A percentile compares a stretch with the other conserved stretches of the same genome.
Conservation (phyloP, 2,329 filamentous ascomycete genomes). For the Hyphodiscus sp. region DNA sequence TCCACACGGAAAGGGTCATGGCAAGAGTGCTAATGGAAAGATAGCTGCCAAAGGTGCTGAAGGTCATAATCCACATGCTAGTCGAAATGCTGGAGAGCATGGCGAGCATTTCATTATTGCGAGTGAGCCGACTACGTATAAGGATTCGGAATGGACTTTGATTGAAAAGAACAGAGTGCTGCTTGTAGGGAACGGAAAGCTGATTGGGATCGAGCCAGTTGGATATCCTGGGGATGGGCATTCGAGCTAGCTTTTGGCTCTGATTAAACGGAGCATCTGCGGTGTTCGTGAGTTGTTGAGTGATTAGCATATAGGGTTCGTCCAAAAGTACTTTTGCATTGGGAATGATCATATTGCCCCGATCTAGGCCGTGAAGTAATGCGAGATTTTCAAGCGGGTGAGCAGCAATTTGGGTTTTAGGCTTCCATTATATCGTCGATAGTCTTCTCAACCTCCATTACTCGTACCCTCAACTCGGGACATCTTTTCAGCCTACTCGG, state of each 20-base stretch:
- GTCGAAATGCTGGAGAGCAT: constrained; percentile 34
- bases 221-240: background rate
- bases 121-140: constrained; percentile 47
- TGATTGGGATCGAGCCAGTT: constrained; percentile 7
- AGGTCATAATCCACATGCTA: constrained; percentile 21
- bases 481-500: too few species aligned
- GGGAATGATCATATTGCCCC: too few species aligned
- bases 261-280: too few species aligned
- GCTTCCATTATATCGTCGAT: too few species aligned
- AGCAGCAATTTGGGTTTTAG: too few species aligned
- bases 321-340: too few species aligned
- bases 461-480: too few species aligned
- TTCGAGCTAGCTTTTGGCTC: background rate
- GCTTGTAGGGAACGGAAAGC: constrained; percentile 5
- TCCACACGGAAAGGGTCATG: constrained; percentile 23
- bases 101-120: constrained; percentile 47
- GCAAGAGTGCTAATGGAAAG: constrained; percentile 3
- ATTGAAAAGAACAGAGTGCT: constrained; percentile 37
- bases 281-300: too few species aligned
- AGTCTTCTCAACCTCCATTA: too few species aligned
- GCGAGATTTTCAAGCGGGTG: too few species aligned
- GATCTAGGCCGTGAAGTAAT: too few species aligned
- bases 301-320: too few species aligned
- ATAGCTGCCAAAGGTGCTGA: constrained; percentile 19
- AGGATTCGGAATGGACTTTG: constrained; percentile 43